phyloP scores from a whole-genome alignment of 306 rosid genomes.

The Vicia villosa region DNA sequence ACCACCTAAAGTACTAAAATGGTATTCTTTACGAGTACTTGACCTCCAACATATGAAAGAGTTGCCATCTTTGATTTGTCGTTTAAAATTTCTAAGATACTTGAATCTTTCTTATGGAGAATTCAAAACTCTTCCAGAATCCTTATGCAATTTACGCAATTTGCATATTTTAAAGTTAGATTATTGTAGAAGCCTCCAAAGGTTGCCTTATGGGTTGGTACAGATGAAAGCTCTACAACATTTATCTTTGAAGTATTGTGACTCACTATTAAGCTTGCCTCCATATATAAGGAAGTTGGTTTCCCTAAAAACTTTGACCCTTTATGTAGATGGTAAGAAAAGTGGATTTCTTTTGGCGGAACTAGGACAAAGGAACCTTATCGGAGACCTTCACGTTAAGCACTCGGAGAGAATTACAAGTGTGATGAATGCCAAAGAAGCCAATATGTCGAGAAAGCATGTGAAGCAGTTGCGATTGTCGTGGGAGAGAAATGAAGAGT shows the following conservation, averaged over 20 bases:
- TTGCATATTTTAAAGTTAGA: slow-evolving; percentile 27
- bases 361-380: slow-evolving; percentile 7
- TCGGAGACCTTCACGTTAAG: slow-evolving; percentile 23
- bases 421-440: not conserved
- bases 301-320: slow-evolving; percentile 10
- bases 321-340: not conserved
- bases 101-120: not conserved
- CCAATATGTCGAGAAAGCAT: slow-evolving; percentile 30
- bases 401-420: slow-evolving; percentile 20
- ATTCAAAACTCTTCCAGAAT: slow-evolving; percentile 18
- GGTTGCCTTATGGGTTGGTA: slow-evolving; percentile 1
- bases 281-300: slow-evolving; percentile 1
- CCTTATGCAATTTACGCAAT: not conserved
- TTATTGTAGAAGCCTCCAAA: fast-evolving
- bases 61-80: not conserved
- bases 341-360: slow-evolving; percentile 28
- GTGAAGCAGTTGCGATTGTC: not conserved
- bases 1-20: not conserved
- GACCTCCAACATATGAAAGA: fast-evolving
- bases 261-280: not conserved
- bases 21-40: slow-evolving; percentile 3
- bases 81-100: slow-evolving; percentile 24
- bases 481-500: slow-evolving; percentile 15
- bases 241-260: not conserved
- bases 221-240: slow-evolving; percentile 14